Evolutionary conservation across 192 early-diverging fungal species (phyloP).

Genomic region (Linnemannia exigua): DNA sequence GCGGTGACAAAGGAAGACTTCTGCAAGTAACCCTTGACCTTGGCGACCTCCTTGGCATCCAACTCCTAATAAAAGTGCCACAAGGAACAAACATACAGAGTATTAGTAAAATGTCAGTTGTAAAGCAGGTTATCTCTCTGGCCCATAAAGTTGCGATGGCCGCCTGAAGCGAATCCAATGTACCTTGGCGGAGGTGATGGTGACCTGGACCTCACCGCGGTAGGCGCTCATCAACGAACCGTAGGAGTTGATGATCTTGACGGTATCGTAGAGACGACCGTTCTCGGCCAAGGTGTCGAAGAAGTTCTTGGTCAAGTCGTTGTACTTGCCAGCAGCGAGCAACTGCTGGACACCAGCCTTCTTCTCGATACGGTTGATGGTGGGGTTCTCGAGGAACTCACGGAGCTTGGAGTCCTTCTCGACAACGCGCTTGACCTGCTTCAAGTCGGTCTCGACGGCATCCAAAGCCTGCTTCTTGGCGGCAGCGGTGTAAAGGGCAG

Average conservation of each 20-base stretch:
- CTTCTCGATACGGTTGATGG: constrained; percentile 86
- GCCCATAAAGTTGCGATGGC: neutral
- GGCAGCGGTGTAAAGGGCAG: constrained; percentile 95
- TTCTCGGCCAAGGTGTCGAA: constrained; percentile 95
- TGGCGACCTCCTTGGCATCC: constrained; percentile 76
- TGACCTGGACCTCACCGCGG: constrained; percentile 89
- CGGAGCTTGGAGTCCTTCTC: constrained; percentile 80
- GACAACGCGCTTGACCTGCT: constrained; percentile 73
- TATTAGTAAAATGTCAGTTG: neutral
- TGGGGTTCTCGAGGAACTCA: constrained; percentile 88
- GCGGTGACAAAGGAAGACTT: constrained; percentile 86
- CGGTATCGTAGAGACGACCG: constrained; percentile 89
- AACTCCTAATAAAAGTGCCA: constrained; percentile 69
- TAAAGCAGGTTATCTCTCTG: neutral
- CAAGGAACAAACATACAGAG: neutral
- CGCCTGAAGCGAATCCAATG: neutral
- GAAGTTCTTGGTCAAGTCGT: constrained; percentile 91
- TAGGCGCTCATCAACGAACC: constrained; percentile 88
- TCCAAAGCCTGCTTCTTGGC: constrained; percentile 84
- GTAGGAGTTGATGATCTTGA: constrained; percentile 86
- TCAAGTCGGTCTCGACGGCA: constrained; percentile 88
- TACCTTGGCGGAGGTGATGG: constrained; percentile 93
- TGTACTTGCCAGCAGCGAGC: constrained; percentile 76
- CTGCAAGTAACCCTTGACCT: constrained; percentile 82
- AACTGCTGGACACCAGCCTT: constrained; percentile 79